A percentile compares a stretch with the other conserved stretches of the same genome.
Evolutionary conservation across 495 filamentous ascomycete genomes (phyloP).

Genomic region (Daldinia childiae): DNA sequence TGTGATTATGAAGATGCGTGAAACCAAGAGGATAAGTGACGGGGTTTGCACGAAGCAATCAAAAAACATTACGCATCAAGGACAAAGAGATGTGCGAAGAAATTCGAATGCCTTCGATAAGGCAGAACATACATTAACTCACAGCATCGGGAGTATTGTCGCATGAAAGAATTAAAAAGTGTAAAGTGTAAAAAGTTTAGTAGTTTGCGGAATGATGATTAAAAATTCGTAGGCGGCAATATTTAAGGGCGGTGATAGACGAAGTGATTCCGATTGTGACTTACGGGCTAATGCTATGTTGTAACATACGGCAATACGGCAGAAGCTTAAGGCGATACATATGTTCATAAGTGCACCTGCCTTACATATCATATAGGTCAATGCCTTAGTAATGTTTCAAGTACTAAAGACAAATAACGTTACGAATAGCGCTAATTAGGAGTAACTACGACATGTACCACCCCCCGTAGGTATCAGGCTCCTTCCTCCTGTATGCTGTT

Average conservation of each 20-base stretch:
- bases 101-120: not conserved
- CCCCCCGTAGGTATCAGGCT: not conserved
- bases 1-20: not conserved
- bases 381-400: no score
- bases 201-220: not conserved
- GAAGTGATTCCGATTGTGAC: not conserved
- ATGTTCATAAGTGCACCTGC: not conserved
- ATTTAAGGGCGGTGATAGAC: not conserved
- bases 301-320: not conserved
- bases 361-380: no score
- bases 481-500: not conserved
- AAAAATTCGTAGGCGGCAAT: not conserved
- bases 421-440: not conserved
- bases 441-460: not conserved
- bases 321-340: not conserved
- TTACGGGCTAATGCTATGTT: not conserved
- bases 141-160: not conserved
- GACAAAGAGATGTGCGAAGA: conserved; percentile 9
- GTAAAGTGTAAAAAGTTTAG: not conserved
- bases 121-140: not conserved
- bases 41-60: conserved; percentile 34
- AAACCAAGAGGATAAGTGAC: not conserved
- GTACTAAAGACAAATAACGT: not conserved
- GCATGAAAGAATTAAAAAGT: not conserved
- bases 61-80: conserved; percentile 7